A percentile compares a stretch with the other conserved stretches of the same genome.
These are phyloP conservation scores for Poa pratensis DNA, from an alignment of 176 grass and related monocot species.

Conservation along the genomic window DNA sequence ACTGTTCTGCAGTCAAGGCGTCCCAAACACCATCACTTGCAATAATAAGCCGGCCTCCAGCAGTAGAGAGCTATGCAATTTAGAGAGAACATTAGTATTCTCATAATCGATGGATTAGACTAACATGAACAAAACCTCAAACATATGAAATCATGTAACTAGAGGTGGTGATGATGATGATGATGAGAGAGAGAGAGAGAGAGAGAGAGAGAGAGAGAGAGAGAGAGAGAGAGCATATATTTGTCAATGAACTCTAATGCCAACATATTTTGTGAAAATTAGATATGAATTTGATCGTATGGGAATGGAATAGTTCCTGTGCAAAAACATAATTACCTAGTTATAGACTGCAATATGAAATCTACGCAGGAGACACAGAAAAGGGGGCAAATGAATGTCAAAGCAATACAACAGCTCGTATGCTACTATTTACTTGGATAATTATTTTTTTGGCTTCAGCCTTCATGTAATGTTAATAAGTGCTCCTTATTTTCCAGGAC, in stretches of 20 bases:
- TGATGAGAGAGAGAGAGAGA: background rate
- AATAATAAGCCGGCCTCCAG: constrained; percentile 82
- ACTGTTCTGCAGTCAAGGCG: constrained; percentile 71
- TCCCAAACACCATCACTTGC: constrained; percentile 99
- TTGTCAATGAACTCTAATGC: constrained; percentile 27
- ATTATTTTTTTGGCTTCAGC: background rate
- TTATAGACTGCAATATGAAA: constrained; percentile 26
- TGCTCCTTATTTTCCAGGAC: constrained; percentile 3
- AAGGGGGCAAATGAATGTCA: constrained; percentile 27
- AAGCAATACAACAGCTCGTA: constrained; percentile 11
- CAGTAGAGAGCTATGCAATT: constrained; percentile 70
- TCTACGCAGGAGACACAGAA: constrained; percentile 8
- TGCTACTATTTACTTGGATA: background rate
- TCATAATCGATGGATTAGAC: constrained; percentile 17
- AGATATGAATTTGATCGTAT: background rate
- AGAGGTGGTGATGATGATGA: background rate
- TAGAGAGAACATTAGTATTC: constrained; percentile 35
- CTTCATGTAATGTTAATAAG: constrained; percentile 12
- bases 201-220: background rate
- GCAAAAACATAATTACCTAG: background rate
- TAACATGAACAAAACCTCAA: constrained; percentile 30
- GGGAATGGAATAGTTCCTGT: background rate
- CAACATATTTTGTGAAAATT: background rate
- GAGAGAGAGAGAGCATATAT: background rate
- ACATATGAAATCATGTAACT: constrained; percentile 21